phyloP scores from a whole-genome alignment of 192 early-diverging fungal species.

The Coemansia sp. region DNA sequence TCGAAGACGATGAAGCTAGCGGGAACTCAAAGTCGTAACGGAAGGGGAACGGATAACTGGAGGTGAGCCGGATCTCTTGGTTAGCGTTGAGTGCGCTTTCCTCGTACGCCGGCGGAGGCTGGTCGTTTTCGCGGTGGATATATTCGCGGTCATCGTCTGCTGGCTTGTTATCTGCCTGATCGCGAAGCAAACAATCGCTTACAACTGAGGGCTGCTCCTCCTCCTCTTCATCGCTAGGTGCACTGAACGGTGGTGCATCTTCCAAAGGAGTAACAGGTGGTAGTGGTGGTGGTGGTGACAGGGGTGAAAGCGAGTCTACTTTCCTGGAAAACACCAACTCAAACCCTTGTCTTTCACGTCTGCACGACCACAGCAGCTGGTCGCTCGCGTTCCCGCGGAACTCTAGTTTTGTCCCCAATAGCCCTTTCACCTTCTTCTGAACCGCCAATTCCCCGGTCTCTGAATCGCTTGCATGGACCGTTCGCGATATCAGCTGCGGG shows the following conservation, averaged over 20 bases:
- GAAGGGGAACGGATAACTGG: conserved; percentile 23
- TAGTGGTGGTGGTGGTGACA: conserved; percentile 10
- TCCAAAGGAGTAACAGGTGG: not conserved
- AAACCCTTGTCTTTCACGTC: conserved; percentile 20
- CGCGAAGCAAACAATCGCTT: conserved; percentile 22
- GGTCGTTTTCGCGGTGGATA: conserved; percentile 21
- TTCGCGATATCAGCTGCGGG: conserved; percentile 25
- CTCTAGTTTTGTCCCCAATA: conserved; percentile 9
- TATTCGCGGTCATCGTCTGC: conserved; percentile 22
- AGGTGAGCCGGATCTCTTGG: conserved; percentile 16
- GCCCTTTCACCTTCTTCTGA: conserved; percentile 12
- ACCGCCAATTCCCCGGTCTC: conserved; percentile 7
- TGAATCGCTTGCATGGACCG: conserved; percentile 25
- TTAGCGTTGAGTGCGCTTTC: conserved; percentile 14
- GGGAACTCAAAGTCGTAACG: conserved; percentile 28
- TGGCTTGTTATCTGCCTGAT: conserved; percentile 29
- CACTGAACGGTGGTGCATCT: not conserved
- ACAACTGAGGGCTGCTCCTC: conserved; percentile 3
- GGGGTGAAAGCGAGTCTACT: not conserved
- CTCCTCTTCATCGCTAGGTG: not conserved
- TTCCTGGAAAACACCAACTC: conserved; percentile 38
- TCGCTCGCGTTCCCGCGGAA: not conserved
- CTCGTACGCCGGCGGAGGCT: conserved; percentile 44
- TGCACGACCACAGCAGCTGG: conserved; percentile 27
- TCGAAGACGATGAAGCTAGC: not conserved